Conservation (phyloP, 2,329 filamentous ascomycete species). For the Neonectria neomacrospora region DNA sequence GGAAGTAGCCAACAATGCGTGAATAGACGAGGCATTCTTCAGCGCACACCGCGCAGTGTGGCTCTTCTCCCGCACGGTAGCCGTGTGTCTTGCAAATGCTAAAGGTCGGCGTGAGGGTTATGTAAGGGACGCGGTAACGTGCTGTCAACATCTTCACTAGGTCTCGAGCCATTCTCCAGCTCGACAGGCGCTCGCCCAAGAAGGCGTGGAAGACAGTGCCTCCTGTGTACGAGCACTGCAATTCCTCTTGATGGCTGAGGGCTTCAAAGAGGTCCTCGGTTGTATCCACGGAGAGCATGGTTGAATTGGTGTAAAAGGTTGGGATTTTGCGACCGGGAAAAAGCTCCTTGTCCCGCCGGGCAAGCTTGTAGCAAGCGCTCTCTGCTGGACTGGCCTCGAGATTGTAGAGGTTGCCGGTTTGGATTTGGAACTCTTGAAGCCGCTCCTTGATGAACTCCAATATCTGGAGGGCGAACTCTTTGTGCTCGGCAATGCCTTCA, state of each 20-base stretch:
- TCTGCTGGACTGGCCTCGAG: constrained; percentile 39
- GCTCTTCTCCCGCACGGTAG: constrained; percentile 33
- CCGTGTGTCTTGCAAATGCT: constrained; percentile 39
- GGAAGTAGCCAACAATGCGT: constrained; percentile 39
- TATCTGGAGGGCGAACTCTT: constrained; percentile 28
- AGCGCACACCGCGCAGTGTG: constrained; percentile 25
- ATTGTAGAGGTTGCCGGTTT: constrained; percentile 38
- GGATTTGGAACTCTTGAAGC: constrained; percentile 34
- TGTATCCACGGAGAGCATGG: constrained; percentile 37
- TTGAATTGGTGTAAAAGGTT: constrained; percentile 39
- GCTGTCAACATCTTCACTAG: constrained; percentile 35
- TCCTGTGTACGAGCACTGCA: constrained; percentile 40
- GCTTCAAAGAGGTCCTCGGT: constrained; percentile 42
- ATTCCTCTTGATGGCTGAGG: constrained; percentile 31
- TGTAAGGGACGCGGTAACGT: constrained; percentile 37
- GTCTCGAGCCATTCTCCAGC: constrained; percentile 36
- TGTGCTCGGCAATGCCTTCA: constrained; percentile 1
- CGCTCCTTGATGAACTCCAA: constrained; percentile 37
- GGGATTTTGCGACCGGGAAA: constrained; percentile 29
- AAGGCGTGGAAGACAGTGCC: constrained; percentile 42
- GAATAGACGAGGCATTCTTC: constrained; percentile 36
- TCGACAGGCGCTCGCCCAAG: constrained; percentile 33
- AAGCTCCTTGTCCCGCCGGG: constrained; percentile 32
- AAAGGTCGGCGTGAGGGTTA: constrained; percentile 40
- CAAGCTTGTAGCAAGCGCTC: constrained; percentile 42